Base-by-base conservation (phyloP, 1,284 basidiomycete genomes). In the Pulveroboletus sp. region DNA sequence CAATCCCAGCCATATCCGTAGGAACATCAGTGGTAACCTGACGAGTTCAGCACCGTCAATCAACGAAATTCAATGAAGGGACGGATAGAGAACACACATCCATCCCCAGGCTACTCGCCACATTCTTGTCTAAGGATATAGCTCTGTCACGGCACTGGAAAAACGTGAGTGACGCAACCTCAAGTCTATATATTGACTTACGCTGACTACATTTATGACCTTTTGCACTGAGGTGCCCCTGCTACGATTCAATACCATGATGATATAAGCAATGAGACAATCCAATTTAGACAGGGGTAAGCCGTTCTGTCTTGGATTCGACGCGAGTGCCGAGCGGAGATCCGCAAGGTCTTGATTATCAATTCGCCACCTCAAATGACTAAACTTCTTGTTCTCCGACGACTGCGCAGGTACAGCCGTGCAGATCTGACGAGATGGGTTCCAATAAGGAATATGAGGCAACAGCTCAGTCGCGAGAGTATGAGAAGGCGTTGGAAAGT, bases 211-310 rank as follows among this genome's bases (percentile, higher is more conserved):
- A 44, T 69, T 70, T 1, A 62, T 66, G 21, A 71, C 51, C 33
- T 47, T 59, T 13, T 39, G 49, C 7, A 50, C 45, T 8, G 42
- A 19, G 44, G 45, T 32, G 52, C 55, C 6, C 36, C 24, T 36
- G 13, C 59, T 58, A 8, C 62, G 53, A 40, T 68, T 66, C 6
- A 71, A 48, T 4, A 65, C 48, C 9, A 52, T 54, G 21, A 65
- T 60, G n/a, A 71, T 48, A 48, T 65, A 70, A 9, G 70, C 71
- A 2, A 62, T 62, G 45, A 73, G 56, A 48, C 67, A 67, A 40
- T 71, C 69, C 15, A 70, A 66, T 9, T 50, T 46, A 6, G 41
- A 45, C 13, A 17, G 3, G 48, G 48, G 5, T 66, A 51, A 21
- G 9, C 33, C 45, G 32, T 21, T 35, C 26, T 33, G 43, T 32